A percentile compares a stretch with the other conserved stretches of the same genome.
Conservation (phyloP, 345 rosid genomes). For the Crucihimalaya himalaica region DNA sequence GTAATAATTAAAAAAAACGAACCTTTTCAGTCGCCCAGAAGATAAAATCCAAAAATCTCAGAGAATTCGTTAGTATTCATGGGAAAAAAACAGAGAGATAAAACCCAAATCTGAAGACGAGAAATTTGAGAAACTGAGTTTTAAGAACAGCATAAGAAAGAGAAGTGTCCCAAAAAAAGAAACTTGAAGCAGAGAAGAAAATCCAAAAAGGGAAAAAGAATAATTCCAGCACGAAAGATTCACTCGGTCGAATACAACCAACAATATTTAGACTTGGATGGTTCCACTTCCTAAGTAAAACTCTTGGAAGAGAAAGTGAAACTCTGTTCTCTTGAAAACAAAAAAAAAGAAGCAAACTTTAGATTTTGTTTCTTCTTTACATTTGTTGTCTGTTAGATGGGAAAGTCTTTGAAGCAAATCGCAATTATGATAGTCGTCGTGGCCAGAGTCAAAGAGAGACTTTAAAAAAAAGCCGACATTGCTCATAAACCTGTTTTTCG, state of each 20-base stretch:
- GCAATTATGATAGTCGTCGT: constrained; percentile 21
- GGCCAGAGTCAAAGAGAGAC: constrained; percentile 26
- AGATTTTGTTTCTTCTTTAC: background rate
- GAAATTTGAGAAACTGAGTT: constrained; percentile 13
- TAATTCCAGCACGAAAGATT: constrained; percentile 12
- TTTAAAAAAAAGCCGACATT: background rate
- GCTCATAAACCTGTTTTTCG: constrained; percentile 8
- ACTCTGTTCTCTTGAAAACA: background rate
- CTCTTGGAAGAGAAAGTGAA: background rate
- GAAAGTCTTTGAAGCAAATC: constrained; percentile 11
- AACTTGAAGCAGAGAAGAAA: constrained; percentile 16
- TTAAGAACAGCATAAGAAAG: constrained; percentile 14
- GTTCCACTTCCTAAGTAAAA: background rate
- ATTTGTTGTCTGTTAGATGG: background rate
- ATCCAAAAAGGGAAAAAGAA: background rate
- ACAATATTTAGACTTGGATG: constrained; percentile 10
- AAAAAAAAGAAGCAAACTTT: background rate
- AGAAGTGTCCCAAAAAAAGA: background rate
- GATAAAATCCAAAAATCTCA: background rate
- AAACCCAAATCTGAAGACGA: constrained; percentile 8
- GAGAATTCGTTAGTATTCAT: background rate
- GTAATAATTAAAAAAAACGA: background rate
- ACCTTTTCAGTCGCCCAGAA: constrained; percentile 21
- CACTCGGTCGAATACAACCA: constrained; percentile 2
- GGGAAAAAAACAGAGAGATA: background rate